Conservation (phyloP, 495 filamentous ascomycete genomes). For the Pyrenula aspistea region DNA sequence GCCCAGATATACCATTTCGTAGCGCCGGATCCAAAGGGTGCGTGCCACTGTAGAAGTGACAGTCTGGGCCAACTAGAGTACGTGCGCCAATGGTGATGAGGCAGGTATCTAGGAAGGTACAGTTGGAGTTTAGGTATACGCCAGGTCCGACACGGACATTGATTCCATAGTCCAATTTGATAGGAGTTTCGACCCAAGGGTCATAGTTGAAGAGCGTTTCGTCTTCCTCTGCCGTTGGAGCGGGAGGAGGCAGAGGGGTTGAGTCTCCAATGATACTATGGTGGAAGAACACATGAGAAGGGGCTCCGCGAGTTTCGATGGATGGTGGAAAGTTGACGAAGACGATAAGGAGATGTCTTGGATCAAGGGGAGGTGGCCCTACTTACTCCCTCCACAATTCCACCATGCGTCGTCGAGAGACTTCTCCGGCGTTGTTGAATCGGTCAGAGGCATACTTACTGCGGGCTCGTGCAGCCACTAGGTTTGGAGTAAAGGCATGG, state of each 20-base stretch:
- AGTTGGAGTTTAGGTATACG: conserved; percentile 70
- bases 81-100: conserved; percentile 65
- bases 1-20: conserved; percentile 61
- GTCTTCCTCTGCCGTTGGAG: conserved; percentile 42
- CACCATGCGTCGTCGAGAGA: conserved; percentile 41
- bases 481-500: conserved; percentile 40
- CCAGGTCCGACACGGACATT: conserved; percentile 55
- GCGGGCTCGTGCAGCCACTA: conserved; percentile 41
- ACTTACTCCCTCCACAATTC: conserved; percentile 68
- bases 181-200: conserved; percentile 60
- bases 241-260: conserved; percentile 47
- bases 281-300: neutral
- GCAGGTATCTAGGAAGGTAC: conserved; percentile 67
- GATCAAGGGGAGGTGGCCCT: neutral
- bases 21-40: conserved; percentile 67
- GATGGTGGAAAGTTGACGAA: neutral
- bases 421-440: conserved; percentile 51
- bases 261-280: conserved; percentile 43
- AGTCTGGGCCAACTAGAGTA: conserved; percentile 70
- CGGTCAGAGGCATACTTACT: conserved; percentile 45
- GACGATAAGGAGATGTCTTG: neutral
- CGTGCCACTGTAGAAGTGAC: conserved; percentile 54
- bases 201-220: conserved; percentile 44
- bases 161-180: conserved; percentile 64
- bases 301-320: neutral